These are phyloP conservation scores for Infundibulicybe gibba DNA, from an alignment of 768 basidiomycete species.

Conservation along the genomic window DNA sequence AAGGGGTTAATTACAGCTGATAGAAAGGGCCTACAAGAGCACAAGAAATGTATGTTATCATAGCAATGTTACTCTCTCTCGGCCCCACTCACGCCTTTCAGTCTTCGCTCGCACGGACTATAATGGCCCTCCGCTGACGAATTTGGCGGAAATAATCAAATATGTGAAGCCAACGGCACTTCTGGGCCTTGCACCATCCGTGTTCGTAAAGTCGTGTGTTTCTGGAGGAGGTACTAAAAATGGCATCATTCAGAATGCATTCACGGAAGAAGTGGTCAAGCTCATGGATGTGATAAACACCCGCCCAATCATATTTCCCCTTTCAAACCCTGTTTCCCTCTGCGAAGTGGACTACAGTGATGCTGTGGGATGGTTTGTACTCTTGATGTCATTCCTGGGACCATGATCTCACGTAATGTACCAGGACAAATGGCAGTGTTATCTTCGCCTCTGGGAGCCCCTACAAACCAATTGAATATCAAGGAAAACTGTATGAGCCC, in stretches of 20 bases:
- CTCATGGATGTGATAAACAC: constrained; percentile 62
- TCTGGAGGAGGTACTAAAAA: background rate
- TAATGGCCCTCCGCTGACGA: constrained; percentile 54
- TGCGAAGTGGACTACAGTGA: constrained; percentile 59
- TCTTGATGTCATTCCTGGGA: background rate
- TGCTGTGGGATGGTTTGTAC: constrained; percentile 51
- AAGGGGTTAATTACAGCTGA: constrained; percentile 73
- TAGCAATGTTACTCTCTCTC: background rate
- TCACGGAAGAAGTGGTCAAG: constrained; percentile 58
- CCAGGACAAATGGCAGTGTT: constrained; percentile 59
- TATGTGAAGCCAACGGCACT: constrained; percentile 76
- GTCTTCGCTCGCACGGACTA: constrained; percentile 75
- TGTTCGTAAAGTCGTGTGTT: constrained; percentile 18
- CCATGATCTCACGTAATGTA: background rate
- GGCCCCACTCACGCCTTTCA: constrained; percentile 43
- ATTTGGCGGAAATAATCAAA: constrained; percentile 63
- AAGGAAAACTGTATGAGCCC: constrained; percentile 50
- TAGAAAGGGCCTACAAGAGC: constrained; percentile 64
- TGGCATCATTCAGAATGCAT: constrained; percentile 41
- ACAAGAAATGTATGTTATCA: constrained; percentile 59
- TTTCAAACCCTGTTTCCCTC: constrained; percentile 68
- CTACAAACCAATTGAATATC: constrained; percentile 48
- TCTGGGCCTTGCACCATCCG: constrained; percentile 63
- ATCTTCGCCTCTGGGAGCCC: constrained; percentile 77
- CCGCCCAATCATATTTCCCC: constrained; percentile 79